phyloP scores from a whole-genome alignment of 805 yeast genomes.

The Ogataea allantospora region DNA sequence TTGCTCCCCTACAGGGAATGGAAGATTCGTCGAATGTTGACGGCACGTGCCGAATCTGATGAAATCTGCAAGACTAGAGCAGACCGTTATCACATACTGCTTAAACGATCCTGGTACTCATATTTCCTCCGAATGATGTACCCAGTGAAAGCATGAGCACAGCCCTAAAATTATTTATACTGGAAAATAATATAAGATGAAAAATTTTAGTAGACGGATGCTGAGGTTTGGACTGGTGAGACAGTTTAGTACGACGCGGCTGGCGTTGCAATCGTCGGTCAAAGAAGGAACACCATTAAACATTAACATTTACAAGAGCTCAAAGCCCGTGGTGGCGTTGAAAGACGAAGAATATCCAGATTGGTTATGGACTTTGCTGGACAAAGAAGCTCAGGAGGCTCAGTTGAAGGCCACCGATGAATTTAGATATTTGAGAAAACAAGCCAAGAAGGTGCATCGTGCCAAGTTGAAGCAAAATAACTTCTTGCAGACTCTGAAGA shows the following conservation, averaged over 20 bases:
- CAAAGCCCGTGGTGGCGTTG: slow-evolving; percentile 85
- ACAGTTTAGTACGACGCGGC: slow-evolving; percentile 19
- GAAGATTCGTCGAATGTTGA: slow-evolving; percentile 45
- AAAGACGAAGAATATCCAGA: slow-evolving; percentile 89
- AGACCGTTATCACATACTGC: slow-evolving; percentile 17
- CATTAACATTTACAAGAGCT: slow-evolving; percentile 70
- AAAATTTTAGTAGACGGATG: slow-evolving; percentile 5
- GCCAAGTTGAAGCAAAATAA: slow-evolving; percentile 72
- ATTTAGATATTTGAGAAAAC: slow-evolving; percentile 64
- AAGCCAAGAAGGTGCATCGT: slow-evolving; percentile 66
- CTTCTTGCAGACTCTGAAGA: slow-evolving; percentile 60
- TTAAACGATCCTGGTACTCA: slow-evolving; percentile 4
- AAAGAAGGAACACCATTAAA: slow-evolving; percentile 71
- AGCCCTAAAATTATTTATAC: not conserved
- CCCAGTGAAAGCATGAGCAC: slow-evolving; percentile 28
- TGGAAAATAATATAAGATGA: not conserved
- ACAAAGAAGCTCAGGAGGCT: slow-evolving; percentile 57
- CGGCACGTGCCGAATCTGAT: slow-evolving; percentile 16
- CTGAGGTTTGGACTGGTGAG: slow-evolving; percentile 14
- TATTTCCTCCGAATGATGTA: slow-evolving; percentile 26
- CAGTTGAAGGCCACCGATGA: slow-evolving; percentile 56
- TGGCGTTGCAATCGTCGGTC: slow-evolving; percentile 46
- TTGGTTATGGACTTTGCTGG: slow-evolving; percentile 90
- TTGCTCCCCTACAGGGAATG: slow-evolving; percentile 54
- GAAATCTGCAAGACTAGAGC: slow-evolving; percentile 12